These are phyloP conservation scores for Mucor circinelloides DNA, from an alignment of 371 early-diverging fungal species.

Conservation along the genomic window DNA sequence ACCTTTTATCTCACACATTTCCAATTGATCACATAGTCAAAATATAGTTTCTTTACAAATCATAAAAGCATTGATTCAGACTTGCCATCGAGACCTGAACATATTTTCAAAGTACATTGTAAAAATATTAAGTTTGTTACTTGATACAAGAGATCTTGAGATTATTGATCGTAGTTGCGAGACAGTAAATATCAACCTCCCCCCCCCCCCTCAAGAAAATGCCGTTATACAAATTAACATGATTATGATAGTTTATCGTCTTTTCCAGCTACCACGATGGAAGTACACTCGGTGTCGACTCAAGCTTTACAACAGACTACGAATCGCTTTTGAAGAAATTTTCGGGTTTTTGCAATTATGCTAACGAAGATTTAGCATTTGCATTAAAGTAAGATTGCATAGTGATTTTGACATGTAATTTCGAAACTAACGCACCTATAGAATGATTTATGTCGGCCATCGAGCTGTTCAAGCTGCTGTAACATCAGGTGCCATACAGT, in stretches of 20 bases:
- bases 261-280: conserved; percentile 73
- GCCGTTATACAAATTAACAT: background rate
- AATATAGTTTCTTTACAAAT: conserved; percentile 63
- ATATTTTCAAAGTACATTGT: conserved; percentile 78
- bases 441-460: conserved; percentile 54
- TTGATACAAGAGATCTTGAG: conserved; percentile 58
- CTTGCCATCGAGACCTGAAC: conserved; percentile 76
- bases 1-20: background rate
- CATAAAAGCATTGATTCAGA: conserved; percentile 69
- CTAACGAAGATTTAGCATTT: conserved; percentile 38
- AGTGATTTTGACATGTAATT: background rate
- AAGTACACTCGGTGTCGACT: conserved; percentile 65
- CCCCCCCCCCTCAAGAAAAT: too few species aligned
- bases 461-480: conserved; percentile 55
- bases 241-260: conserved; percentile 56
- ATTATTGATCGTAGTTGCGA: conserved; percentile 55
- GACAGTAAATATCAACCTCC: conserved; percentile 42
- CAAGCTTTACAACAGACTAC: conserved; percentile 64
- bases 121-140: conserved; percentile 50
- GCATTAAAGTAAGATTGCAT: conserved; percentile 18
- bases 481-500: conserved; percentile 57
- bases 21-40: conserved; percentile 25
- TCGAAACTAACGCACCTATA: background rate
- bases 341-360: conserved; percentile 54
- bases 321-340: conserved; percentile 54